Base-by-base conservation (phyloP, 768 basidiomycete genomes). In the Macrolepiota dolichaula region DNA sequence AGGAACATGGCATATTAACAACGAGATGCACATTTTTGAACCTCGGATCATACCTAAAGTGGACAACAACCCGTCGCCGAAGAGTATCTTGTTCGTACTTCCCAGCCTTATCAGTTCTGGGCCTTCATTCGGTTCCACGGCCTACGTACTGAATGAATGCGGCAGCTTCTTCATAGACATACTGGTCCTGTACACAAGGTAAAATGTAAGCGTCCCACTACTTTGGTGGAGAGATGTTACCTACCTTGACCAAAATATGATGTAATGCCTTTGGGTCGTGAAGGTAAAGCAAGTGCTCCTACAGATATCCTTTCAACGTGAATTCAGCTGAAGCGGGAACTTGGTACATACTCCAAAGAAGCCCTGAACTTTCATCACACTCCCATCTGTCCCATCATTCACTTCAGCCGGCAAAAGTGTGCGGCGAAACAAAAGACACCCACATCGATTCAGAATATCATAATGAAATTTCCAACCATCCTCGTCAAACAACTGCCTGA, bases 231-330 rank as follows among this genome's bases (percentile, higher is more conserved):
- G 42, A 44, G 19, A n/a, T 7, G 9, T 11, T 9, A 52, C 38
- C 9, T 29, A 74, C 79, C 68, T 81, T 82, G 35, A 81, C 69
- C 5, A 80, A 40, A 53, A 83, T 77, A 61, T 78, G 77, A 55
- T 81, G 73, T 29, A 83, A 65, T 0, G 79, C 82, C 35, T 71
- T 73, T 0, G 81, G 75, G 60, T 83, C 81, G 56, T 66, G 79
- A 1, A 80, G 71, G 61, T 78, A 78, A 2, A 83, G 67, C 32
- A 68, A 63, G 49, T 71, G 64, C 29, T 68, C 68, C 73, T 73
- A 13, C 37, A 29, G 29, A 17, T 37, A 19, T 24, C 22, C 1
- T 51, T 25, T n/a, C n/a, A n/a, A n/a, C n/a, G n/a, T n/a, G n/a
- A 15, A 47, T 27, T 19, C 11, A 22, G 15, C 42, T 32, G 11